phyloP scores from a whole-genome alignment of 1,139 yeast species.

The Taiozyma onychis region DNA sequence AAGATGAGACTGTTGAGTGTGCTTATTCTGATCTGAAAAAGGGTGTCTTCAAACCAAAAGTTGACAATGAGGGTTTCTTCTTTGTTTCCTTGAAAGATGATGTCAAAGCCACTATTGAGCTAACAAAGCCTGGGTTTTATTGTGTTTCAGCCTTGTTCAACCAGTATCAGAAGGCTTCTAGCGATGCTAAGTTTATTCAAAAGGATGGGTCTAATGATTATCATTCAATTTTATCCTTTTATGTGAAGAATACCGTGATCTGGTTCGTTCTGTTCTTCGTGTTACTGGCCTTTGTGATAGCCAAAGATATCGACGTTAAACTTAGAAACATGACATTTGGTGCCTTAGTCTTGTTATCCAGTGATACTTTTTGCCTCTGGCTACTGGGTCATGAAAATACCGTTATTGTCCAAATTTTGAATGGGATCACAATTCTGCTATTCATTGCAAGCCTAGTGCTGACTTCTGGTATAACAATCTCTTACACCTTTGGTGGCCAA shows the following conservation, averaged over 20 bases:
- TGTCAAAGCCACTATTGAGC: background rate
- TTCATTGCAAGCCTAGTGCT: background rate
- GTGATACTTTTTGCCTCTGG: background rate
- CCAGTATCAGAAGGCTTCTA: background rate
- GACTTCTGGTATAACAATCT: background rate
- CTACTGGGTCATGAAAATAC: background rate
- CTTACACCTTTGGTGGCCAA: background rate
- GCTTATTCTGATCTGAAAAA: background rate
- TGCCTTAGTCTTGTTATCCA: background rate
- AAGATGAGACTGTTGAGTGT: background rate
- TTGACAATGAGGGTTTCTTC: background rate
- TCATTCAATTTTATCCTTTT: background rate
- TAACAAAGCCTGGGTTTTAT: background rate
- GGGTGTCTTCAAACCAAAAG: background rate
- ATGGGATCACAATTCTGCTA: background rate
- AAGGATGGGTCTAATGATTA: background rate
- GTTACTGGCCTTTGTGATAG: background rate
- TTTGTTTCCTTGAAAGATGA: background rate
- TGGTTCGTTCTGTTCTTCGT: background rate
- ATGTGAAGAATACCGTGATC: background rate
- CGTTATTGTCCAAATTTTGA: background rate
- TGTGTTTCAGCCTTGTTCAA: background rate
- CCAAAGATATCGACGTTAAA: background rate
- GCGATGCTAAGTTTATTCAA: background rate
- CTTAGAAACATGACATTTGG: background rate